Percentiles rank a stretch among this genome's conserved stretches.
These are phyloP conservation scores for Trichoderma arundinaceum DNA, from an alignment of 2,329 filamentous ascomycete species.

Conservation along the genomic window DNA sequence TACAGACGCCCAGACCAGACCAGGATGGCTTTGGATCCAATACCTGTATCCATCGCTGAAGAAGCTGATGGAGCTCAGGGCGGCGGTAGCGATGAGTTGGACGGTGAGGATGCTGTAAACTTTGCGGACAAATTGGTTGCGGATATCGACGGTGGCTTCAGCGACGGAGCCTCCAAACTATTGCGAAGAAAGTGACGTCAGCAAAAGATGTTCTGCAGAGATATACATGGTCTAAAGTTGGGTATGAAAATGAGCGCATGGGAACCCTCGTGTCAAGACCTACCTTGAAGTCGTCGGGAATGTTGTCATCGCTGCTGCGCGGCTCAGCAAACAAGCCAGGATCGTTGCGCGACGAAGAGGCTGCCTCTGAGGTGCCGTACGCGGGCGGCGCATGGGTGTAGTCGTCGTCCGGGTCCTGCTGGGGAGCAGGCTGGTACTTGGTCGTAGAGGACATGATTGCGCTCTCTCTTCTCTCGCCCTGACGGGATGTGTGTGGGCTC, in stretches of 20 bases:
- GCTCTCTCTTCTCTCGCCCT: background rate
- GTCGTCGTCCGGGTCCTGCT: constrained; percentile 85
- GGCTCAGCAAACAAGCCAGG: constrained; percentile 69
- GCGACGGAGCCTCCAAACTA: constrained; percentile 92
- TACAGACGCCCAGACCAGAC: constrained; percentile 84
- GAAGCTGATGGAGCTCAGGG: constrained; percentile 84
- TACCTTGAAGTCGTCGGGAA: constrained; percentile 97
- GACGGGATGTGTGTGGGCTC: background rate
- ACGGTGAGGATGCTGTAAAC: constrained; percentile 98
- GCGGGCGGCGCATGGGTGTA: constrained; percentile 83
- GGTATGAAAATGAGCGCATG: background rate
- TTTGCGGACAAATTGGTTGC: constrained; percentile 96
- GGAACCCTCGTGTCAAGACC: background rate
- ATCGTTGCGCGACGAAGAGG: constrained; percentile 61
- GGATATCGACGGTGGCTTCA: constrained; percentile 92
- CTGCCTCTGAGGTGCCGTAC: constrained; percentile 57
- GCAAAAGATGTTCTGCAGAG: background rate
- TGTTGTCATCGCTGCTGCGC: constrained; percentile 83
- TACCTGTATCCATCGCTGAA: constrained; percentile 76
- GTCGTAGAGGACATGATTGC: constrained; percentile 71
- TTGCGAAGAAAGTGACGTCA: constrained; percentile 18
- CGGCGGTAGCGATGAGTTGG: constrained; percentile 84
- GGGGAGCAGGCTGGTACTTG: constrained; percentile 82
- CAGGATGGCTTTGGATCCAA: constrained; percentile 86
- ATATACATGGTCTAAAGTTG: background rate